Percentiles rank a stretch among this genome's conserved stretches.
Evolutionary conservation across 805 yeast species (phyloP).

Genomic region (Wickerhamiella shivajii): DNA sequence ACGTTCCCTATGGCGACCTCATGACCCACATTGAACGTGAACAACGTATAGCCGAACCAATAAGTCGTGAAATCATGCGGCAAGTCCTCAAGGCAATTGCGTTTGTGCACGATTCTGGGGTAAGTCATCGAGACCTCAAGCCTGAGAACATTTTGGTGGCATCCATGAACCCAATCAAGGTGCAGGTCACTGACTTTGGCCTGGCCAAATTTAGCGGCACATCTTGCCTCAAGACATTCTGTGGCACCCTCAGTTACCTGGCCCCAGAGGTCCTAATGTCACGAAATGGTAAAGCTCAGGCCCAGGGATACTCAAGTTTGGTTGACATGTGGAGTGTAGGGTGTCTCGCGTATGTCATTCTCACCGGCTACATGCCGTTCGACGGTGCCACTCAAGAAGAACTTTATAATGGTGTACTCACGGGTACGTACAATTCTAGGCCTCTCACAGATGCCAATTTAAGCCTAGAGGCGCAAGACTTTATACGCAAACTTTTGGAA

Average conservation of each 20-base stretch:
- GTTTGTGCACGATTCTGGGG: constrained; percentile 79
- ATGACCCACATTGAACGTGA: constrained; percentile 94
- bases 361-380: constrained; percentile 90
- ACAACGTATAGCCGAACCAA: constrained; percentile 77
- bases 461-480: constrained; percentile 55
- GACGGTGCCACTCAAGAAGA: constrained; percentile 86
- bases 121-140: constrained; percentile 90
- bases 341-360: constrained; percentile 76
- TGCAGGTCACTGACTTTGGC: constrained; percentile 95
- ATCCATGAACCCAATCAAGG: constrained; percentile 75
- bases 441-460: constrained; percentile 47
- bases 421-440: constrained; percentile 62
- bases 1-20: constrained; percentile 89
- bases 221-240: constrained; percentile 84
- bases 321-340: constrained; percentile 99
- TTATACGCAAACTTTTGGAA: constrained; percentile 54
- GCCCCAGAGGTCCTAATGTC: constrained; percentile 79
- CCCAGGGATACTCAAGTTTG: constrained; percentile 47
- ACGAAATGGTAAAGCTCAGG: constrained; percentile 14
- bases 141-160: constrained; percentile 91
- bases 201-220: constrained; percentile 82
- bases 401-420: constrained; percentile 56
- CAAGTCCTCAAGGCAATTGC: constrained; percentile 74
- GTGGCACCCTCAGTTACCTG: constrained; percentile 93
- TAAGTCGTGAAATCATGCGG: constrained; percentile 69